A percentile compares a stretch with the other conserved stretches of the same genome.
Evolutionary conservation across 78 protist species (phyloP).

Genomic region (Thecamonas trahens): DNA sequence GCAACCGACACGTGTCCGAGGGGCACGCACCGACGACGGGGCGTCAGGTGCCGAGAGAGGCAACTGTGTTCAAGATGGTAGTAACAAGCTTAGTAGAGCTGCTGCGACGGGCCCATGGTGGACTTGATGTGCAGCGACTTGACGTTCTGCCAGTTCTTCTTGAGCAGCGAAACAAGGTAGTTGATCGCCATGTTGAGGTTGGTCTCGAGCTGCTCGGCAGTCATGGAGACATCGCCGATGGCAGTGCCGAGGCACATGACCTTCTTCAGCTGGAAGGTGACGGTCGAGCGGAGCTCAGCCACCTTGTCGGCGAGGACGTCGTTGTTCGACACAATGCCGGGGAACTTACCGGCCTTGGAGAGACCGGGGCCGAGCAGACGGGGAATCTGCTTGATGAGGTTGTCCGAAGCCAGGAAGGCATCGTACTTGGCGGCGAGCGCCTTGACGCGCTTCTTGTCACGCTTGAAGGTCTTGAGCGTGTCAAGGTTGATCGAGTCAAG

Average conservation of each 20-base stretch:
- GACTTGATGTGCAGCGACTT: conserved; percentile 91
- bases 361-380: conserved; percentile 97
- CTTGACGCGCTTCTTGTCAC: conserved; percentile 98
- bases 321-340: conserved; percentile 74
- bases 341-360: conserved; percentile 99
- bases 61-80: too few relatives aligned
- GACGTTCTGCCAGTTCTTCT: conserved; percentile 99
- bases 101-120: conserved; percentile 88
- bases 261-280: conserved; percentile 99
- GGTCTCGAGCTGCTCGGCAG: conserved; percentile 67
- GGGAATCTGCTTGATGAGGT: conserved; percentile 91
- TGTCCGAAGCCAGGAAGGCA: conserved; percentile 96
- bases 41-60: too few relatives aligned
- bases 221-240: conserved; percentile 94
- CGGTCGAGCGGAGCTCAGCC: conserved; percentile 81
- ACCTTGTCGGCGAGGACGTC: conserved; percentile 85
- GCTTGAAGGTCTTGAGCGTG: conserved; percentile 96
- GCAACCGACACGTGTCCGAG: too few relatives aligned
- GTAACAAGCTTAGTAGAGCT: conserved; percentile 71
- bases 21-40: too few relatives aligned
- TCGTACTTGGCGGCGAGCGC: conserved; percentile 93
- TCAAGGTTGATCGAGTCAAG: conserved; percentile 84
- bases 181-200: conserved; percentile 92
- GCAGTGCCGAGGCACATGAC: conserved; percentile 93
- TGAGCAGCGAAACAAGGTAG: conserved; percentile 97